phyloP scores from a whole-genome alignment of 2,329 filamentous ascomycete genomes.

The Fusarium torulosum region DNA sequence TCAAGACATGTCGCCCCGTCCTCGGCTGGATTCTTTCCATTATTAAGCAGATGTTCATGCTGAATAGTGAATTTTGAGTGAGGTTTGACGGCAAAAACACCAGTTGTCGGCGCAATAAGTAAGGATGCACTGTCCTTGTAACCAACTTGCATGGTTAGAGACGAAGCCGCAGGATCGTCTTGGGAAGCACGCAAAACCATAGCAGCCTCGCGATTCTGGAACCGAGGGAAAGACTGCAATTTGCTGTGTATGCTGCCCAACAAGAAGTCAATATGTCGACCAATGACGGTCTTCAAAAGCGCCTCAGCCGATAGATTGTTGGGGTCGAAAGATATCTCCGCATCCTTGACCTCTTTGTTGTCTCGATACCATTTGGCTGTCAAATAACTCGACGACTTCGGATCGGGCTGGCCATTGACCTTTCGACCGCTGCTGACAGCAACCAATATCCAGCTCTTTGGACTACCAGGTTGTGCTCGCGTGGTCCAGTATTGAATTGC shows the following conservation, averaged over 20 bases:
- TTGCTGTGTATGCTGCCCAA: constrained; percentile 74
- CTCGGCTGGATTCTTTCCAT: constrained; percentile 65
- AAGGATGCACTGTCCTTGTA: constrained; percentile 70
- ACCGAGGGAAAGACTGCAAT: constrained; percentile 71
- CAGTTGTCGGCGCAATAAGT: constrained; percentile 81
- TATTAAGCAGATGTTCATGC: constrained; percentile 75
- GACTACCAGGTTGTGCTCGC: constrained; percentile 62
- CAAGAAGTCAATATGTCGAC: constrained; percentile 78
- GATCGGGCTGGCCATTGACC: constrained; percentile 54
- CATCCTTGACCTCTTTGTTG: constrained; percentile 77
- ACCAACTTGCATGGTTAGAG: constrained; percentile 77
- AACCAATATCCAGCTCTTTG: constrained; percentile 92
- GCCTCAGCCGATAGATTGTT: constrained; percentile 77
- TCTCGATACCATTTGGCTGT: constrained; percentile 86
- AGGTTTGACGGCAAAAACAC: constrained; percentile 78
- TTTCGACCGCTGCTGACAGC: constrained; percentile 78
- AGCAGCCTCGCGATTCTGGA: constrained; percentile 68
- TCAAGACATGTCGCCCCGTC: constrained; percentile 71
- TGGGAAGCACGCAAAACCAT: constrained; percentile 69
- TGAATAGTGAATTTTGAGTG: constrained; percentile 67
- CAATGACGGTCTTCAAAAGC: constrained; percentile 80
- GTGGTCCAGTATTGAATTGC: constrained; percentile 92
- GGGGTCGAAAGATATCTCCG: constrained; percentile 75
- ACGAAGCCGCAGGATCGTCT: constrained; percentile 74
- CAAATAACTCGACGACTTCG: constrained; percentile 66